Percentiles rank a stretch among this genome's conserved stretches.
phyloP scores from a whole-genome alignment of 805 yeast species.

The Cyberlindnera maclurae region DNA sequence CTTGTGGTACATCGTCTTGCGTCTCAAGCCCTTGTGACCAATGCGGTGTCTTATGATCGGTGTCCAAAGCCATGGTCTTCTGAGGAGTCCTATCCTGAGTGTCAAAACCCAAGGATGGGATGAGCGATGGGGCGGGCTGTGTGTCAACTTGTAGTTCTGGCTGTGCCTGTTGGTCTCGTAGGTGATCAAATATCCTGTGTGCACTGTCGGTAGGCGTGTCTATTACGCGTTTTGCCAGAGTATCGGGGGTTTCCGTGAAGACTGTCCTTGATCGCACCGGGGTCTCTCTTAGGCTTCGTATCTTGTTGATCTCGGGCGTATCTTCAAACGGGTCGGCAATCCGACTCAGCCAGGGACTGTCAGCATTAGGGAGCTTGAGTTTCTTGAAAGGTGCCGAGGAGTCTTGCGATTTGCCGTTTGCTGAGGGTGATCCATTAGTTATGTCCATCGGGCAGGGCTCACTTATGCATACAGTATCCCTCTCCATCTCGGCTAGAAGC shows the following conservation, averaged over 20 bases:
- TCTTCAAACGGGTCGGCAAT: slow-evolving; percentile 33
- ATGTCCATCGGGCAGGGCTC: neutral
- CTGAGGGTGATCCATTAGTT: neutral
- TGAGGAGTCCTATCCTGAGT: slow-evolving; percentile 5
- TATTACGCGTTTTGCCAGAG: neutral
- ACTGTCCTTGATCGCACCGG: slow-evolving; percentile 7
- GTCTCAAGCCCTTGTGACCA: no score
- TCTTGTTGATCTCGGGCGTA: slow-evolving; percentile 11
- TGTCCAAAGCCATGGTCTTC: no score
- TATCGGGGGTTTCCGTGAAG: slow-evolving; percentile 15
- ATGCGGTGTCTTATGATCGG: no score
- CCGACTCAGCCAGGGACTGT: slow-evolving; percentile 24
- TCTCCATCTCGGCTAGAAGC: slow-evolving; percentile 8
- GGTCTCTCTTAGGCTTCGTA: slow-evolving; percentile 11
- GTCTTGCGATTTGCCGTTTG: slow-evolving; percentile 2
- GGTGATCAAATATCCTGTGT: slow-evolving; percentile 14
- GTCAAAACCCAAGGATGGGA: slow-evolving; percentile 15
- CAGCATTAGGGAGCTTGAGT: slow-evolving; percentile 7
- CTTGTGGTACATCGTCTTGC: no score
- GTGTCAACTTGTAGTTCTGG: slow-evolving; percentile 17
- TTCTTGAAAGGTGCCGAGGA: slow-evolving; percentile 17
- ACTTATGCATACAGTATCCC: slow-evolving; percentile 4
- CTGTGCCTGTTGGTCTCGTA: slow-evolving; percentile 16
- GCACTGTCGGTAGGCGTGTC: slow-evolving; percentile 10
- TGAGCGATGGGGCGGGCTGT: slow-evolving; percentile 14